phyloP scores from a whole-genome alignment of 2,329 filamentous ascomycete species.

The Monilinia aucupariae region DNA sequence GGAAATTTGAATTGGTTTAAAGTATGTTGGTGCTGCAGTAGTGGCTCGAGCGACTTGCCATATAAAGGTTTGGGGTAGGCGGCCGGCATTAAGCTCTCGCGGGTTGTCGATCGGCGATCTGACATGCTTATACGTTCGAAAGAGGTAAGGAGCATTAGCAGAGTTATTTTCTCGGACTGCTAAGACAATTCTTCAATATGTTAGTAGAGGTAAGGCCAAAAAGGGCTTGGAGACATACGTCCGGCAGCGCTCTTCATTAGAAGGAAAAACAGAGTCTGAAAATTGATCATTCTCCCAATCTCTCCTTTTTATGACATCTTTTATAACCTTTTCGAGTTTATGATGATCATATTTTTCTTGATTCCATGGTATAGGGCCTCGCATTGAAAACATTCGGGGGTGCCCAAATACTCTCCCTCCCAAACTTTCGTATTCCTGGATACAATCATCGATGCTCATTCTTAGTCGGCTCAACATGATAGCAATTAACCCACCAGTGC shows the following conservation, averaged over 20 bases:
- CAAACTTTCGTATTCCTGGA: slow-evolving; percentile 9
- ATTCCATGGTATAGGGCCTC: slow-evolving; percentile 5
- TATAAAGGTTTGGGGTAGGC: background rate
- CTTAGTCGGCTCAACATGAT: slow-evolving; percentile 16
- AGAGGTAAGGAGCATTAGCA: background rate
- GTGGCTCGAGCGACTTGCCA: slow-evolving; percentile 30
- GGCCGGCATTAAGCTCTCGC: background rate
- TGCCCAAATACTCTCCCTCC: slow-evolving; percentile 8
- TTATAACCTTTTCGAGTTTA: slow-evolving; percentile 11
- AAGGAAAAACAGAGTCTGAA: background rate
- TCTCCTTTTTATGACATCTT: slow-evolving; percentile 6
- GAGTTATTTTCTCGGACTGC: background rate
- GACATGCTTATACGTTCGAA: background rate
- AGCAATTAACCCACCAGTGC: slow-evolving; percentile 11
- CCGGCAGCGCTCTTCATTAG: background rate
- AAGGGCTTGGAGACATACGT: background rate
- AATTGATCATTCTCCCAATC: background rate
- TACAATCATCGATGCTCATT: slow-evolving; percentile 16
- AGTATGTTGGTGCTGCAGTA: slow-evolving; percentile 39
- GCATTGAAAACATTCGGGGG: background rate
- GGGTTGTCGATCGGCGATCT: background rate
- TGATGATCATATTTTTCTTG: slow-evolving; percentile 8
- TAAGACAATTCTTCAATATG: background rate
- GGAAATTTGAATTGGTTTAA: slow-evolving; percentile 39
- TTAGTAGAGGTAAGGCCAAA: background rate